Percentiles rank a stretch among this genome's conserved stretches.
These are phyloP conservation scores for Mycena vulgaris DNA, from an alignment of 768 basidiomycete genomes.

Conservation along the genomic window DNA sequence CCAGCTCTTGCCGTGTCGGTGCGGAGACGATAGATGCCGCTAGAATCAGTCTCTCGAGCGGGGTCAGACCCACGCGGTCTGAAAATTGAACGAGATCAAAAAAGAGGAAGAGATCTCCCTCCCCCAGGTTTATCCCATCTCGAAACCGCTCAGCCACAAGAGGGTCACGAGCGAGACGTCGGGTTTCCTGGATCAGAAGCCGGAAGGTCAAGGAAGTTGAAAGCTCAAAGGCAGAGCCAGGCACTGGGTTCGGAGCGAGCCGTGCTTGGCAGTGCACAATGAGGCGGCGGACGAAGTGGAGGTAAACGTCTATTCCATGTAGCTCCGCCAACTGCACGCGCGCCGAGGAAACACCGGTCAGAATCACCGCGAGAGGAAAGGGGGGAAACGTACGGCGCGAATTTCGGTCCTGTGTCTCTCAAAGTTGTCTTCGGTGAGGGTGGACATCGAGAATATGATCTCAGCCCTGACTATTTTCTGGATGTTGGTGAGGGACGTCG, in stretches of 20 bases:
- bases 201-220: constrained; percentile 87
- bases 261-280: constrained; percentile 89
- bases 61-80: constrained; percentile 84
- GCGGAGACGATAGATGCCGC: constrained; percentile 81
- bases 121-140: constrained; percentile 90
- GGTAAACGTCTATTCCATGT: constrained; percentile 96
- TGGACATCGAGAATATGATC: constrained; percentile 97
- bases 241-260: constrained; percentile 69
- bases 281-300: constrained; percentile 97
- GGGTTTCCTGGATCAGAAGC: constrained; percentile 90
- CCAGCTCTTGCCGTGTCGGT: constrained; percentile 69
- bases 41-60: constrained; percentile 85
- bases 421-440: constrained; percentile 97
- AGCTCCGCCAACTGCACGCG: constrained; percentile 89
- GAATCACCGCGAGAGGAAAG: constrained; percentile 26
- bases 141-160: constrained; percentile 92
- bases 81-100: constrained; percentile 89
- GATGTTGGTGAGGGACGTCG: constrained; percentile 79
- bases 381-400: constrained; percentile 79
- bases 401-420: constrained; percentile 95
- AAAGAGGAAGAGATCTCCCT: constrained; percentile 85
- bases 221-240: constrained; percentile 80
- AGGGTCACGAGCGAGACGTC: constrained; percentile 92
- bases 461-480: constrained; percentile 96
- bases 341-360: constrained; percentile 32